Percentiles rank a stretch among this genome's conserved stretches.
Conservation (phyloP, 2,329 filamentous ascomycete genomes). For the Coniella vitis region DNA sequence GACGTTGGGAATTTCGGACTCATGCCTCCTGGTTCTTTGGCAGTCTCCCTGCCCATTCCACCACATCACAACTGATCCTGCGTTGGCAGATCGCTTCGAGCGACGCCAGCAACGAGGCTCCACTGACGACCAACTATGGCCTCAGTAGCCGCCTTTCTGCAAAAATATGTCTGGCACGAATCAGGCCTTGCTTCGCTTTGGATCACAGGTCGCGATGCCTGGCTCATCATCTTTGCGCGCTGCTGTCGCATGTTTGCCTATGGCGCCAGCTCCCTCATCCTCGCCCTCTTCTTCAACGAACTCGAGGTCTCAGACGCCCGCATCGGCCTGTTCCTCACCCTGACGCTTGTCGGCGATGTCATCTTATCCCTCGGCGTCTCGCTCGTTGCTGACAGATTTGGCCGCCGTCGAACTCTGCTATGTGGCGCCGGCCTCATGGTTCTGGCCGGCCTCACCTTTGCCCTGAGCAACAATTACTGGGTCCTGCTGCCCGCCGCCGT, state of each 20-base stretch:
- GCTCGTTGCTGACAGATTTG: slow-evolving; percentile 51
- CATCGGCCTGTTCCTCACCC: slow-evolving; percentile 59
- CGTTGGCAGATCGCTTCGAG: no score
- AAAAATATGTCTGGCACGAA: slow-evolving; percentile 30
- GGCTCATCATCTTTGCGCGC: slow-evolving; percentile 46
- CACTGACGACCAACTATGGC: slow-evolving; percentile 8
- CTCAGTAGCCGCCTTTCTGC: slow-evolving; percentile 10
- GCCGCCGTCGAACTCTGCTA: slow-evolving; percentile 47
- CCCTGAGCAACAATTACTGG: slow-evolving; percentile 50
- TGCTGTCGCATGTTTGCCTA: slow-evolving; percentile 56
- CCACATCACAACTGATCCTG: no score
- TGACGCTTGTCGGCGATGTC: slow-evolving; percentile 56
- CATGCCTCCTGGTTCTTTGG: no score
- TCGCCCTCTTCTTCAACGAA: slow-evolving; percentile 54
- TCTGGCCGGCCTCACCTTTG: slow-evolving; percentile 47
- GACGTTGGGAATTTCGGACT: no score
- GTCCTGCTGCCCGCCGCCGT: slow-evolving; percentile 50
- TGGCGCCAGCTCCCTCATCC: slow-evolving; percentile 51
- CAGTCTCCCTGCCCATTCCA: no score
- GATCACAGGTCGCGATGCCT: slow-evolving; percentile 41
- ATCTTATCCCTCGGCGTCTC: slow-evolving; percentile 50
- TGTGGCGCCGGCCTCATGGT: slow-evolving; percentile 51
- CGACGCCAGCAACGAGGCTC: no score
- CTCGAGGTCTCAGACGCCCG: slow-evolving; percentile 48
- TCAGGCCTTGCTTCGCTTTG: slow-evolving; percentile 43